Percentiles rank a stretch among this genome's conserved stretches.
Conservation (phyloP, 306 rosid genomes). For the Fagus crenata region DNA sequence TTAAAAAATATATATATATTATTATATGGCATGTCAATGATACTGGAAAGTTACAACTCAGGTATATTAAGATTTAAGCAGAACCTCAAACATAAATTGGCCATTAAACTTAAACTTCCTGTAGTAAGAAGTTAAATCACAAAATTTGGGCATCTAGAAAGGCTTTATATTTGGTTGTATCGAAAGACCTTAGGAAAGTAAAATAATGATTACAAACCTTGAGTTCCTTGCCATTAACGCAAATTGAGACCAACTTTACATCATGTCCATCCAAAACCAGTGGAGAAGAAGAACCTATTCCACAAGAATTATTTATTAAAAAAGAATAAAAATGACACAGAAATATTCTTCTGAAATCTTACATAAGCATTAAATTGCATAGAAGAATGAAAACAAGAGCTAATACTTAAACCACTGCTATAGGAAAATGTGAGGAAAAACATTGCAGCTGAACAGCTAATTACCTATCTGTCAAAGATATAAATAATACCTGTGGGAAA, state of each 20-base stretch:
- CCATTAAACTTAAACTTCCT: background rate
- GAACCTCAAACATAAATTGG: background rate
- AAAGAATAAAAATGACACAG: background rate
- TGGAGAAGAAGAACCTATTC: slow-evolving; percentile 63
- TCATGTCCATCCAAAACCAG: slow-evolving; percentile 81
- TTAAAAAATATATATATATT: background rate
- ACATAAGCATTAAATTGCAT: background rate
- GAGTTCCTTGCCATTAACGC: slow-evolving; percentile 62
- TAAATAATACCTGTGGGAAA: slow-evolving; percentile 14
- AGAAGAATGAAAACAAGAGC: background rate
- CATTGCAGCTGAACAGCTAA: slow-evolving; percentile 3
- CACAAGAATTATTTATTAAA: slow-evolving; percentile 25
- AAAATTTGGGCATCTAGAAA: background rate
- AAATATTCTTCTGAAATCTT: background rate
- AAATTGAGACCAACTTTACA: slow-evolving; percentile 62
- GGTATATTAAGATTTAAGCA: background rate
- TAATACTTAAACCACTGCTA: background rate
- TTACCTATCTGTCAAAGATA: slow-evolving; percentile 21
- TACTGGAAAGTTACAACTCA: background rate
- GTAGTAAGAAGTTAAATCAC: background rate
- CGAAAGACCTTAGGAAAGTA: background rate
- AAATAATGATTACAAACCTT: slow-evolving; percentile 48
- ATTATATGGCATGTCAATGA: background rate
- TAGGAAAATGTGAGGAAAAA: slow-evolving; percentile 1
- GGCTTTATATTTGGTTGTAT: background rate